Evolutionary conservation across 345 rosid species (phyloP).

Genomic region (Toxicodendron radicans): DNA sequence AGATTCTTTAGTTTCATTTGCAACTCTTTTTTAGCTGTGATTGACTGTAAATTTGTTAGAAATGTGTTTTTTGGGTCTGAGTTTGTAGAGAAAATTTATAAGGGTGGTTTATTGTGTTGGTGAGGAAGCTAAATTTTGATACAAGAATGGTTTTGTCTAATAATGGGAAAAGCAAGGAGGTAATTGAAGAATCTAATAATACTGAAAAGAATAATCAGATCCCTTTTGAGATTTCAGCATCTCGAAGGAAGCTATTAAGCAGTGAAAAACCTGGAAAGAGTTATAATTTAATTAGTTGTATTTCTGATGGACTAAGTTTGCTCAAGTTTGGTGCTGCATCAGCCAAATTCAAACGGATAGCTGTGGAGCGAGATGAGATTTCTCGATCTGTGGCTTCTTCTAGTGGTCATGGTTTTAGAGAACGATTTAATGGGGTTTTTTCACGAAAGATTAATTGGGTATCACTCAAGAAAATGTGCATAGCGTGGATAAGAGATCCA

Average conservation of each 20-base stretch:
- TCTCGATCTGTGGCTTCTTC: conserved; percentile 63
- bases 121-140: conserved; percentile 13
- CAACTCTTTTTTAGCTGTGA: conserved; percentile 6
- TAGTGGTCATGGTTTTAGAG: conserved; percentile 48
- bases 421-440: conserved; percentile 55
- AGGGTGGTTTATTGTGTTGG: background rate
- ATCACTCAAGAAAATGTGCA: conserved; percentile 51
- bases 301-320: conserved; percentile 42
- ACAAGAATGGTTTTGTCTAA: conserved; percentile 44
- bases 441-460: conserved; percentile 67
- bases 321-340: conserved; percentile 72
- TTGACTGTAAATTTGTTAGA: background rate
- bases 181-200: conserved; percentile 46
- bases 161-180: conserved; percentile 39
- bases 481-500: conserved; percentile 75
- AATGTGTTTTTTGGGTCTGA: conserved; percentile 12
- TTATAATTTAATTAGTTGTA: conserved; percentile 20
- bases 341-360: conserved; percentile 59
- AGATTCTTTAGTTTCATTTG: background rate
- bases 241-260: conserved; percentile 44
- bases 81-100: background rate
- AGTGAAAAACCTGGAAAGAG: conserved; percentile 36
- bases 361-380: conserved; percentile 59
- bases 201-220: conserved; percentile 22
- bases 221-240: conserved; percentile 45